Conservation (phyloP, 2,329 filamentous ascomycete species). For the Penicillium fuscoglaucum region DNA sequence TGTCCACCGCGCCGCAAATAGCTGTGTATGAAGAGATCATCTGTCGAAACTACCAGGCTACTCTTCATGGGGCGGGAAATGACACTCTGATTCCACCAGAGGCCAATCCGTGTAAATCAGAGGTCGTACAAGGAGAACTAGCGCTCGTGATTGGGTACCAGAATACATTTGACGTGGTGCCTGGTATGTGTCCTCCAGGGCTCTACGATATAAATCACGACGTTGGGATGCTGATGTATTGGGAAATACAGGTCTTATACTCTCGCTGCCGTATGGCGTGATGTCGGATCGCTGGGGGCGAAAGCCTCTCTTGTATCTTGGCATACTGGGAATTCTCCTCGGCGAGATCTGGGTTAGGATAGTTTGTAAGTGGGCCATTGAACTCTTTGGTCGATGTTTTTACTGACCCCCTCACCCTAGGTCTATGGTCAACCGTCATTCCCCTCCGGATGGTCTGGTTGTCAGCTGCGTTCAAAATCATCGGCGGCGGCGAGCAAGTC, state of each 20-base stretch:
- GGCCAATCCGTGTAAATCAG: slow-evolving; percentile 31
- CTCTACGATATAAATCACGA: neutral
- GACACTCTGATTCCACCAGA: neutral
- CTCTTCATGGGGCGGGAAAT: slow-evolving; percentile 5
- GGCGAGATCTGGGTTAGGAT: slow-evolving; percentile 29
- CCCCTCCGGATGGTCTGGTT: slow-evolving; percentile 33
- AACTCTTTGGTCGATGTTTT: neutral
- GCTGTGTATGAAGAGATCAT: slow-evolving; percentile 32
- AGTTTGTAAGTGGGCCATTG: slow-evolving; percentile 25
- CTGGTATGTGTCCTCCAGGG: slow-evolving; percentile 15
- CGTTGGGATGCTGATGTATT: neutral
- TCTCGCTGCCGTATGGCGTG: slow-evolving; percentile 33
- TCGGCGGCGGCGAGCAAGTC: slow-evolving; percentile 30
- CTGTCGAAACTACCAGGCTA: slow-evolving; percentile 25
- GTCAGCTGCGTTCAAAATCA: slow-evolving; percentile 22
- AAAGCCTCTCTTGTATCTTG: slow-evolving; percentile 27
- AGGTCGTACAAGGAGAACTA: slow-evolving; percentile 33
- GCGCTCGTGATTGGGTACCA: slow-evolving; percentile 33
- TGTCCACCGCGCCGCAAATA: slow-evolving; percentile 28
- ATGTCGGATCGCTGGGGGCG: slow-evolving; percentile 34
- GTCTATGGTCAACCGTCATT: slow-evolving; percentile 22
- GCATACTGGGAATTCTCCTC: slow-evolving; percentile 22
- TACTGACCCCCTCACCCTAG: slow-evolving; percentile 8
- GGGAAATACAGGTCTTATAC: slow-evolving; percentile 23
- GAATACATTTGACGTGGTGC: slow-evolving; percentile 27